Conservation (phyloP, 2,329 filamentous ascomycete genomes). For the Pleoardoris graminearum region DNA sequence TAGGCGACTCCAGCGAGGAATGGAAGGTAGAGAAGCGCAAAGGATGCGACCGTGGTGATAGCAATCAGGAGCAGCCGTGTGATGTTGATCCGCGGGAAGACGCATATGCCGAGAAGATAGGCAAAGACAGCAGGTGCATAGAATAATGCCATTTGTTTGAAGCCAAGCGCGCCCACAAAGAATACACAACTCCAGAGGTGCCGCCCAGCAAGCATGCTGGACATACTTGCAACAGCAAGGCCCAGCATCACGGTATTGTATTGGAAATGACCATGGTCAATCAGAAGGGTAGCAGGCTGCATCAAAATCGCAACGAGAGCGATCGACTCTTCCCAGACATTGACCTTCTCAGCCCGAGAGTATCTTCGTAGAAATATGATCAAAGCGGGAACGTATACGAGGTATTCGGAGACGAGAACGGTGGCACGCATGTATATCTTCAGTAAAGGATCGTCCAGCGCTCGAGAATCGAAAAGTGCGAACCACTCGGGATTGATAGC, state of each 20-base stretch:
- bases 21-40: slow-evolving; percentile 74
- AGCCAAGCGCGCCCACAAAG: slow-evolving; percentile 90
- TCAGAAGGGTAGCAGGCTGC: slow-evolving; percentile 86
- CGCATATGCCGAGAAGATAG: slow-evolving; percentile 82
- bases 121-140: slow-evolving; percentile 93
- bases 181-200: slow-evolving; percentile 89
- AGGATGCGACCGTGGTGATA: slow-evolving; percentile 71
- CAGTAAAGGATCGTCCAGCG: slow-evolving; percentile 73
- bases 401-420: slow-evolving; percentile 86
- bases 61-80: slow-evolving; percentile 74
- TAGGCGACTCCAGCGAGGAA: slow-evolving; percentile 72
- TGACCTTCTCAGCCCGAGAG: slow-evolving; percentile 73
- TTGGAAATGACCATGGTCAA: slow-evolving; percentile 96
- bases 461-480: slow-evolving; percentile 78
- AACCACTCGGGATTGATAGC: slow-evolving; percentile 86
- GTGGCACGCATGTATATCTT: slow-evolving; percentile 97
- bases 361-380: slow-evolving; percentile 85
- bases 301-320: slow-evolving; percentile 88
- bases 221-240: slow-evolving; percentile 81
- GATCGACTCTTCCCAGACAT: slow-evolving; percentile 79
- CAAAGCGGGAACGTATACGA: slow-evolving; percentile 82
- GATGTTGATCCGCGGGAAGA: slow-evolving; percentile 72
- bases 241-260: slow-evolving; percentile 99
- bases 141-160: slow-evolving; percentile 99
- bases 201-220: slow-evolving; percentile 82